Conservation (phyloP, 192 early-diverging fungal species). For the Obelidium mucronatum region DNA sequence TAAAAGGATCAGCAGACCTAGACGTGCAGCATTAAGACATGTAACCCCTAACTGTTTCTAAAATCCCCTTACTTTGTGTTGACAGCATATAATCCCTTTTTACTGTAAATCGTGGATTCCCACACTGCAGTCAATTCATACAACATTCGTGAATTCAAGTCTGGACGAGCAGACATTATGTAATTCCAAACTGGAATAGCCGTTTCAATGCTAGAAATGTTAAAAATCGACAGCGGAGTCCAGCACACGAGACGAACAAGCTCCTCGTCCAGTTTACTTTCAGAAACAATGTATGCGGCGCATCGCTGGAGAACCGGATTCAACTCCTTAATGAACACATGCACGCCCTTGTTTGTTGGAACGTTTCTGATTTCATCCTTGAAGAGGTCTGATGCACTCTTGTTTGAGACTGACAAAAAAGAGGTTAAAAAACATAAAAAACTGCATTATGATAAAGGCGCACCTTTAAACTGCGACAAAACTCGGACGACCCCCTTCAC, state of each 20-base stretch:
- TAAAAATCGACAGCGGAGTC: slow-evolving; percentile 85
- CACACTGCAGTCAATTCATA: slow-evolving; percentile 84
- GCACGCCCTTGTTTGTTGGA: slow-evolving; percentile 31
- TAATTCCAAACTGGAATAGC: slow-evolving; percentile 90
- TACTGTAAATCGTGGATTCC: slow-evolving; percentile 78
- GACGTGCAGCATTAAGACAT: not conserved
- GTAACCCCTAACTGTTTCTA: slow-evolving; percentile 8
- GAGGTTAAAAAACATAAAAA: not conserved
- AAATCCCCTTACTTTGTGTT: slow-evolving; percentile 45
- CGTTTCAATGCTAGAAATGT: slow-evolving; percentile 78
- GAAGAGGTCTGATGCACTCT: slow-evolving; percentile 12
- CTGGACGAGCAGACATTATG: slow-evolving; percentile 80
- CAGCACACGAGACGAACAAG: slow-evolving; percentile 83
- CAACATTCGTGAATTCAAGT: slow-evolving; percentile 79
- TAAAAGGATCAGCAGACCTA: slow-evolving; percentile 81
- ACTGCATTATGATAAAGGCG: slow-evolving; percentile 29
- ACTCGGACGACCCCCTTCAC: slow-evolving; percentile 46
- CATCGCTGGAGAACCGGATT: slow-evolving; percentile 61
- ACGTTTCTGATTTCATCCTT: slow-evolving; percentile 27
- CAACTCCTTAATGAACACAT: slow-evolving; percentile 55
- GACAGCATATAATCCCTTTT: slow-evolving; percentile 76
- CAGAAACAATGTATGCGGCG: slow-evolving; percentile 48
- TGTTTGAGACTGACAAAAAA: not conserved
- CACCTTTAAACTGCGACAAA: slow-evolving; percentile 22
- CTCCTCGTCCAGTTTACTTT: slow-evolving; percentile 65